Evolutionary conservation across 805 yeast species (phyloP), one percentile per base, ranked within the genome.

Genomic region (Barnettozyma populi): DNA sequence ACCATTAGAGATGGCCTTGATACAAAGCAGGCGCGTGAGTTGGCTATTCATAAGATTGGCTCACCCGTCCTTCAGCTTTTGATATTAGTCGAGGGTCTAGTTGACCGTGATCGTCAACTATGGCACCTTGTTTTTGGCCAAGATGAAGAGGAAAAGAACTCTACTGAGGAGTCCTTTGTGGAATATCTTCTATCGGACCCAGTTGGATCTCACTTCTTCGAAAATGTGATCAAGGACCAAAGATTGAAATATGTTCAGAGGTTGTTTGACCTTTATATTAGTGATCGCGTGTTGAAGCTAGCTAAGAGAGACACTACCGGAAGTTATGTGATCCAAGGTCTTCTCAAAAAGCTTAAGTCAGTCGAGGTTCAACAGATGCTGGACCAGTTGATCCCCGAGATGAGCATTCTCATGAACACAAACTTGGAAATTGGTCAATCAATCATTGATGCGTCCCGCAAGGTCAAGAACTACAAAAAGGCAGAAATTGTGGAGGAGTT

Each of bases 131-230:
- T 83, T 0, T 86, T 89, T 67, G 63, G 66, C 39, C 66, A 67
- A 37, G 77, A 74, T 10, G 68, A 70, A 13, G 77, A 71, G 3
- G 80, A 73, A 23, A 72, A 66, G 44, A 81, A 84, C 52, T 45
- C 77, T 1, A 75, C 78, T 49, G 94, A 86, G 57, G 90, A 78
- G 52, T 80, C 94, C 0, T 90, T 86, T 63, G 82, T 90, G 27
- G 96, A 90, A 62, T 86, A 85, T 58, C 71, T 90, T 46, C 68
- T 92, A 34, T 79, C 94, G 8, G 96, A 90, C 60, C 73, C 95
- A 1, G 88, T 90, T n/a, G 99, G 98, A 0, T 85, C 95, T 1
- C 97, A 90, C 66, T 92, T 94, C 70, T 71, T 92, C 24, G 89
- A 94, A 64, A 75, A 82, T 18, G 76, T 82, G 10, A 71, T 90